Conservation (phyloP, 2,329 filamentous ascomycete genomes). For the Fusarium pseudonygamai region DNA sequence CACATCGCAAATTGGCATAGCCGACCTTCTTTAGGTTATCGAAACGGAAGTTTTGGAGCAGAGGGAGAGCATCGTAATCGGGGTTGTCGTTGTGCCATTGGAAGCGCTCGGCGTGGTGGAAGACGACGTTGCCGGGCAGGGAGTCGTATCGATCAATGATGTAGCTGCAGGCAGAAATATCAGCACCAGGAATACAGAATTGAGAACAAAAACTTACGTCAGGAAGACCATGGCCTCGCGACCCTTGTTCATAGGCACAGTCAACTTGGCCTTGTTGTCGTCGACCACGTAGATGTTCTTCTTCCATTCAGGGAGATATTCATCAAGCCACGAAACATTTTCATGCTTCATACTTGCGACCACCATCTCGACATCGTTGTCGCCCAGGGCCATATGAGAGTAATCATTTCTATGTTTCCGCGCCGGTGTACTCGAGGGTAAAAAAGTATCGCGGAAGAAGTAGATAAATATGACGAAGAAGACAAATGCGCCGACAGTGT, state of each 20-base stretch:
- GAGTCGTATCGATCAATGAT: conserved; percentile 60
- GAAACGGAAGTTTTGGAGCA: conserved; percentile 59
- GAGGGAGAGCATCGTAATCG: conserved; percentile 62
- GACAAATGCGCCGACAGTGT: conserved; percentile 39
- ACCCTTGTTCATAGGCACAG: conserved; percentile 61
- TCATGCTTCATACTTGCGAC: conserved; percentile 48
- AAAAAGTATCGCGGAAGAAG: conserved; percentile 39
- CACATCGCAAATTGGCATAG: conserved; percentile 70
- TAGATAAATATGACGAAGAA: conserved; percentile 39
- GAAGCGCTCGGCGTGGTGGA: conserved; percentile 59
- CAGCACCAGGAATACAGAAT: not conserved
- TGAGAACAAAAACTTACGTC: conserved; percentile 45
- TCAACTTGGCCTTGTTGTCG: conserved; percentile 56
- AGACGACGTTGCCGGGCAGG: conserved; percentile 56
- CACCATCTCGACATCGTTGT: conserved; percentile 47
- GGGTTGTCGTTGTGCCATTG: conserved; percentile 65
- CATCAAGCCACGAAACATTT: conserved; percentile 52
- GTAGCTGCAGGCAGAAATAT: conserved; percentile 46
- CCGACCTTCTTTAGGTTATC: conserved; percentile 62
- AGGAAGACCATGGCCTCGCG: conserved; percentile 64
- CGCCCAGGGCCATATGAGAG: conserved; percentile 32
- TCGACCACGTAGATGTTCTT: conserved; percentile 66
- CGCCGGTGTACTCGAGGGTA: conserved; percentile 25
- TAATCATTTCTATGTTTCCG: conserved; percentile 26
- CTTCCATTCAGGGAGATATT: conserved; percentile 57